These are phyloP conservation scores for Fusarium denticulatum DNA, from an alignment of 2,329 filamentous ascomycete species.

Conservation along the genomic window DNA sequence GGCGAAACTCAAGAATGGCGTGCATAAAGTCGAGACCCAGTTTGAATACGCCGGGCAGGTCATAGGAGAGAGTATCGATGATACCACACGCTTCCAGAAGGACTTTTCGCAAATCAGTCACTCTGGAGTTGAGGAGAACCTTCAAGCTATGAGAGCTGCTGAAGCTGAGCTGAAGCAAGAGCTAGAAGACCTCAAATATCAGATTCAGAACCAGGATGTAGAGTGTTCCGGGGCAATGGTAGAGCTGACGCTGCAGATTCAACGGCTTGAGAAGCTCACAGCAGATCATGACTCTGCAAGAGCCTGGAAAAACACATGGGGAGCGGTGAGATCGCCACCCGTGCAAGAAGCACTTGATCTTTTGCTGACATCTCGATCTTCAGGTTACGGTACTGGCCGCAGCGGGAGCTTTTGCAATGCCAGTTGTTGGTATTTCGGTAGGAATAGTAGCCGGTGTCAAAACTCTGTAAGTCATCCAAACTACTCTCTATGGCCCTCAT, in stretches of 20 bases:
- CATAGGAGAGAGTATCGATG: neutral
- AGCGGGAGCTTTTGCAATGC: neutral
- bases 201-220: neutral
- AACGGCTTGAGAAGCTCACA: neutral
- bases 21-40: neutral
- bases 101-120: neutral
- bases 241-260: neutral
- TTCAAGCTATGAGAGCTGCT: neutral
- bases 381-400: neutral
- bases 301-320: neutral
- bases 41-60: neutral
- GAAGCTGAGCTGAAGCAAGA: neutral
- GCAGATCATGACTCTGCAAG: neutral
- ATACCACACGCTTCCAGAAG: neutral
- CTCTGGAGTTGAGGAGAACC: neutral
- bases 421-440: neutral
- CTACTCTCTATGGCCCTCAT: neutral
- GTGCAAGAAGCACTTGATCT: neutral
- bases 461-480: neutral
- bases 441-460: neutral
- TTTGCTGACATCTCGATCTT: neutral
- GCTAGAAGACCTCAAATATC: neutral
- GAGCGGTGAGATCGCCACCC: neutral
- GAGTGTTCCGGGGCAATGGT: neutral
- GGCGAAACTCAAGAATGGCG: neutral